These are phyloP conservation scores for Borovskyia barvae DNA, from an alignment of 208 protist genomes.

Conservation along the genomic window DNA sequence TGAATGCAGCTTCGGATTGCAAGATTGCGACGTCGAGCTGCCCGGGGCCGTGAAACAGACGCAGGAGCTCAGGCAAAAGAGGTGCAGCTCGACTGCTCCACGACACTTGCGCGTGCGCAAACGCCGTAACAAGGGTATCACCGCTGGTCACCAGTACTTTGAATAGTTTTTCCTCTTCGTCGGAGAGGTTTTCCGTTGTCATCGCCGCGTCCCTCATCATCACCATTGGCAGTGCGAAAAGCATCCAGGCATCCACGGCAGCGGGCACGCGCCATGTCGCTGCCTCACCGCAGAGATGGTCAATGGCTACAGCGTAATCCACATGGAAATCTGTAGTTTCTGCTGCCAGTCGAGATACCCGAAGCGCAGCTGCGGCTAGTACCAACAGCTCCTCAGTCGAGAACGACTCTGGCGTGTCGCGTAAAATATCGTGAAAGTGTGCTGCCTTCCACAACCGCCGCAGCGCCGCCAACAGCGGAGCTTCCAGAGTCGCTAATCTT, in stretches of 20 bases:
- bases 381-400: conserved; percentile 26
- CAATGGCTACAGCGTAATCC: background rate
- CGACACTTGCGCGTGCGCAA: conserved; percentile 9
- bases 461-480: conserved; percentile 10
- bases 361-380: conserved; percentile 13
- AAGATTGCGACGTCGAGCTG: background rate
- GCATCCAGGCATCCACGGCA: conserved; percentile 25
- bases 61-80: conserved; percentile 13
- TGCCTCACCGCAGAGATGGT: background rate
- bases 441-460: conserved; percentile 12
- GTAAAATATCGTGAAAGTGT: conserved; percentile 3
- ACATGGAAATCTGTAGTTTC: background rate
- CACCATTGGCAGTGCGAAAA: conserved; percentile 11
- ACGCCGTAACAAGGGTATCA: conserved; percentile 6
- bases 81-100: conserved; percentile 1
- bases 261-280: conserved; percentile 16
- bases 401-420: conserved; percentile 7
- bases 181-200: background rate
- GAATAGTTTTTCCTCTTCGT: background rate
- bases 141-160: conserved; percentile 16
- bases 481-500: background rate
- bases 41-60: conserved; percentile 5
- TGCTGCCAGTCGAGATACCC: background rate
- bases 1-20: background rate
- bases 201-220: background rate